Percentiles rank a stretch among this genome's conserved stretches.
Conservation (phyloP, 495 filamentous ascomycete genomes). For the Antarctomyces pellizariae region DNA sequence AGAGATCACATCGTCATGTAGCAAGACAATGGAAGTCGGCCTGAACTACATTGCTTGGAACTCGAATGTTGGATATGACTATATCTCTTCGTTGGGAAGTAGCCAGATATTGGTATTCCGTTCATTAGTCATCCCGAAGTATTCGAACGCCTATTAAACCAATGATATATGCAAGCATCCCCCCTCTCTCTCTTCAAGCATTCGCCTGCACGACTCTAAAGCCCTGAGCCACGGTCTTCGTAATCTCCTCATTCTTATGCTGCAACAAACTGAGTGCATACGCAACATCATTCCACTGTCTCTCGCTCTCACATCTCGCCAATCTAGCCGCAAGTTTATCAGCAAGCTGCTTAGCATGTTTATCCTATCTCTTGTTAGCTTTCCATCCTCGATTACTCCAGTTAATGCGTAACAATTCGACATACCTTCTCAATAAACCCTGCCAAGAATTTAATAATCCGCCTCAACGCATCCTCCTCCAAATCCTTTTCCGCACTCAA, state of each 20-base stretch:
- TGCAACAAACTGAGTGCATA: constrained; percentile 73
- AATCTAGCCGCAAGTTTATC: constrained; percentile 82
- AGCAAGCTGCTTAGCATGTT: constrained; percentile 88
- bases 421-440: constrained; percentile 92
- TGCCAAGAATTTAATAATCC: constrained; percentile 79
- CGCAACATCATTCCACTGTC: constrained; percentile 92
- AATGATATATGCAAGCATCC: too few species aligned
- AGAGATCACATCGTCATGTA: too few species aligned
- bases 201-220: constrained; percentile 59
- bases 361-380: constrained; percentile 39
- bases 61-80: too few species aligned
- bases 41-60: too few species aligned
- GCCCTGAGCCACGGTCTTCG: constrained; percentile 56
- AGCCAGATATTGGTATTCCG: too few species aligned
- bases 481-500: constrained; percentile 60
- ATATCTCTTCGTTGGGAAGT: too few species aligned
- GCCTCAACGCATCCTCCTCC: constrained; percentile 59
- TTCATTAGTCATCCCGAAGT: too few species aligned
- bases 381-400: not conserved
- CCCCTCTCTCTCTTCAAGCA: too few species aligned
- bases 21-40: too few species aligned
- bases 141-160: too few species aligned
- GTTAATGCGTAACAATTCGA: not conserved
- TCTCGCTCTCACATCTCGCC: constrained; percentile 66
- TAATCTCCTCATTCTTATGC: constrained; percentile 96